Evolutionary conservation across 306 rosid genomes (phyloP), one percentile per base, ranked within the genome.

Genomic region (Glycyrrhiza uralensis): DNA sequence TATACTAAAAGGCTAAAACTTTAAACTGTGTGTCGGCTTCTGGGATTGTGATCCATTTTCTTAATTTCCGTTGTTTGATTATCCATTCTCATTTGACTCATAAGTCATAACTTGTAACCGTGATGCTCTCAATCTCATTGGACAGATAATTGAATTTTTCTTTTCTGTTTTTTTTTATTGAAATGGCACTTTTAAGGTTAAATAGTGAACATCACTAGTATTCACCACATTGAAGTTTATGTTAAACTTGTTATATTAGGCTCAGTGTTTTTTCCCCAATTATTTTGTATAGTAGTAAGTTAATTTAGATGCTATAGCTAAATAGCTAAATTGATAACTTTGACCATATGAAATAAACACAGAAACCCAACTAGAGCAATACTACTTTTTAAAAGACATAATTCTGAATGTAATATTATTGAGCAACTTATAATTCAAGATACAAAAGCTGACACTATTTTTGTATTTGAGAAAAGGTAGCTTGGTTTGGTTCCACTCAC

Each of bases 401-500:
- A 45, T 45, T 45, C 3, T 3, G 33, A 57, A 78, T 63, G 11
- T 35, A n/a, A 33, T 49, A 12, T 8, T 38, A 49, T 72, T 46
- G 24, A 71, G 61, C 74, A 79, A 72, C 74, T 24, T 45, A 65
- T 63, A 45, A 55, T 35, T 32, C 52, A 65, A 52, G 36, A 66
- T 5, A 24, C 9, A 79, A 72, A 79, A 79, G 75, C 74, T 46
- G 69, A 72, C 35, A 1, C 57, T 55, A 56, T 65, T 79, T 72
- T 72, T 55, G 38, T 54, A 47, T 66, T 45, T n/a, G 57, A 28
- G 47, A 79, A 79, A 79, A 73, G 71, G 47, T 57, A 26, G 24
- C 41, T 20, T 66, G 30, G 76, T 80, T 68, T 60, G 72, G 66
- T 68, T 67, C 80, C 80, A 68, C 61, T 74, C 76, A 67, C 63